Conservation (phyloP, 805 yeast species). For the Saccharomycopsis capsularis region DNA sequence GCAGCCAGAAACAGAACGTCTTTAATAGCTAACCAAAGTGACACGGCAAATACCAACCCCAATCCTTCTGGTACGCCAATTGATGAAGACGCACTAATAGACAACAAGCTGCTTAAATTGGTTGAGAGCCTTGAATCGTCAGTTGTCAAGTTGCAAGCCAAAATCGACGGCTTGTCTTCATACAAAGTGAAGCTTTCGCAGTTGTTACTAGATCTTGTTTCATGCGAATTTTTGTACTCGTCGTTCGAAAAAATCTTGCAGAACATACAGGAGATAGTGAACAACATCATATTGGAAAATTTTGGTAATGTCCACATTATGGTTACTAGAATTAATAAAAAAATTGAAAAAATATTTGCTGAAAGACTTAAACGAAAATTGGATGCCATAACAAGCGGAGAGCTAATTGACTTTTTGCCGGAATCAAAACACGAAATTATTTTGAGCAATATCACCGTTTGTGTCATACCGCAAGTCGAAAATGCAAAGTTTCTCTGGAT, state of each 20-base stretch:
- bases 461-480: constrained; percentile 36
- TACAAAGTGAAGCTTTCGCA: constrained; percentile 27
- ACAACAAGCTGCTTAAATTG: constrained; percentile 29
- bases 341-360: constrained; percentile 27
- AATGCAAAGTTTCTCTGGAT: constrained; percentile 31
- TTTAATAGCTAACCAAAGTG: not conserved
- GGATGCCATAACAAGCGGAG: not conserved
- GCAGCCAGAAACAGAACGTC: not conserved
- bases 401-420: constrained; percentile 2
- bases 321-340: constrained; percentile 30
- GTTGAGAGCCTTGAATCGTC: constrained; percentile 30
- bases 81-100: constrained; percentile 26
- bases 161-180: constrained; percentile 27
- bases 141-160: constrained; percentile 28
- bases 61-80: constrained; percentile 10
- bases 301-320: constrained; percentile 31
- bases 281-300: constrained; percentile 32
- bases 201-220: constrained; percentile 25
- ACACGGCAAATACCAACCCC: not conserved
- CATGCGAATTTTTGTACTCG: constrained; percentile 25
- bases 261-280: constrained; percentile 32
- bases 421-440: constrained; percentile 31
- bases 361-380: constrained; percentile 24
- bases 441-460: constrained; percentile 33
- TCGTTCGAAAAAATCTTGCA: constrained; percentile 24